Conservation (phyloP, 2,329 filamentous ascomycete genomes). For the Claviceps sp. region DNA sequence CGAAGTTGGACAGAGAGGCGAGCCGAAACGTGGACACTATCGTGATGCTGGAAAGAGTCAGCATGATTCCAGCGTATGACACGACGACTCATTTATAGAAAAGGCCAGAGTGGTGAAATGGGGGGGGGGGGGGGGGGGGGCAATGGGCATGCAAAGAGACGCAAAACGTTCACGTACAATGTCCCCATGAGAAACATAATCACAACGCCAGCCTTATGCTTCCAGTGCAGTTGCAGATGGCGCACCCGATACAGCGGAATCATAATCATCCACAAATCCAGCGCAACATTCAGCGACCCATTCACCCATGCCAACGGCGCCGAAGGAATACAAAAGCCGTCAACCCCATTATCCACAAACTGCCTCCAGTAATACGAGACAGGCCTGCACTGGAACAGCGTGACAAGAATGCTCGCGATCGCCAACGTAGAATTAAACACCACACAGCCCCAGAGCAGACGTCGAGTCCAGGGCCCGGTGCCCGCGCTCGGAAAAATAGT, state of each 20-base stretch:
- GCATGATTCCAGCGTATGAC: not conserved
- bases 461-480: conserved; percentile 15
- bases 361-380: conserved; percentile 34
- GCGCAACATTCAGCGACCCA: conserved; percentile 32
- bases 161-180: conserved; percentile 15
- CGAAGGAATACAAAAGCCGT: conserved; percentile 26
- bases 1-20: conserved; percentile 13
- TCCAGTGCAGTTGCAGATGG: conserved; percentile 24
- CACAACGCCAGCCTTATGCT: conserved; percentile 29
- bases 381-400: conserved; percentile 34
- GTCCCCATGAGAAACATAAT: conserved; percentile 32
- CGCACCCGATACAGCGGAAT: conserved; percentile 30
- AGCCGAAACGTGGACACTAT: conserved; percentile 18
- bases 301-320: conserved; percentile 33
- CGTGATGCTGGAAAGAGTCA: conserved; percentile 11
- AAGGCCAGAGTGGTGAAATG: not conserved
- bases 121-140: too few relatives aligned
- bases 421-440: conserved; percentile 23
- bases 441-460: conserved; percentile 24
- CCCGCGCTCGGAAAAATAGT: conserved; percentile 30
- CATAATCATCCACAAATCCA: conserved; percentile 35
- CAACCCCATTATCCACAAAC: conserved; percentile 29
- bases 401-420: conserved; percentile 24
- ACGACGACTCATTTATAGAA: not conserved
- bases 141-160: too few relatives aligned